phyloP scores from a whole-genome alignment of 139 green algal genomes.

The Eudorina sp. region DNA sequence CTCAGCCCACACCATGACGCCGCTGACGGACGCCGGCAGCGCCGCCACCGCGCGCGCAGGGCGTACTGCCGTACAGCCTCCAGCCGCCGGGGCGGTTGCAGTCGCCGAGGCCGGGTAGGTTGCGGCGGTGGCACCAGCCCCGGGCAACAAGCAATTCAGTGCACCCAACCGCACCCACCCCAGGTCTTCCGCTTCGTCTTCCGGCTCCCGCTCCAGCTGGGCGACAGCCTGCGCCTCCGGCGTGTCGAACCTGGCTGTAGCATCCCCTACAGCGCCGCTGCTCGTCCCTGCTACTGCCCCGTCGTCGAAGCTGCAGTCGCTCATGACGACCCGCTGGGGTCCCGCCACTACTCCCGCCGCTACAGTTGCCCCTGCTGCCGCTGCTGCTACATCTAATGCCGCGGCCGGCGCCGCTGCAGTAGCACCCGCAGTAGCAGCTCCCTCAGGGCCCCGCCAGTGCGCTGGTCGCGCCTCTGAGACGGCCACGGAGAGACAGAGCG shows the following conservation, averaged over 20 bases:
- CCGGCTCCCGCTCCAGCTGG: background rate
- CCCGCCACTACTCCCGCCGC: background rate
- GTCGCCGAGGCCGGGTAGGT: background rate
- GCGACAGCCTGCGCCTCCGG: too few species aligned
- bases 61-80: background rate
- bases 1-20: slow-evolving; percentile 40
- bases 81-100: background rate
- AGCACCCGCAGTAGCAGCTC: background rate
- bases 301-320: background rate
- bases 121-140: background rate
- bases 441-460: background rate
- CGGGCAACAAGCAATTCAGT: background rate
- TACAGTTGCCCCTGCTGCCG: background rate
- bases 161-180: background rate
- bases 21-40: background rate
- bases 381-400: background rate
- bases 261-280: too few species aligned
- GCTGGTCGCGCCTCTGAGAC: background rate
- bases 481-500: background rate
- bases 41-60: slow-evolving; percentile 9
- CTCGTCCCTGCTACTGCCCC: background rate
- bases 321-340: too few species aligned
- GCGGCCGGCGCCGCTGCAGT: background rate
- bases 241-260: too few species aligned
- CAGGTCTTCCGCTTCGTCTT: background rate